These are phyloP conservation scores for Aureobasidium sp. DNA, from an alignment of 2,329 filamentous ascomycete species.

Conservation along the genomic window DNA sequence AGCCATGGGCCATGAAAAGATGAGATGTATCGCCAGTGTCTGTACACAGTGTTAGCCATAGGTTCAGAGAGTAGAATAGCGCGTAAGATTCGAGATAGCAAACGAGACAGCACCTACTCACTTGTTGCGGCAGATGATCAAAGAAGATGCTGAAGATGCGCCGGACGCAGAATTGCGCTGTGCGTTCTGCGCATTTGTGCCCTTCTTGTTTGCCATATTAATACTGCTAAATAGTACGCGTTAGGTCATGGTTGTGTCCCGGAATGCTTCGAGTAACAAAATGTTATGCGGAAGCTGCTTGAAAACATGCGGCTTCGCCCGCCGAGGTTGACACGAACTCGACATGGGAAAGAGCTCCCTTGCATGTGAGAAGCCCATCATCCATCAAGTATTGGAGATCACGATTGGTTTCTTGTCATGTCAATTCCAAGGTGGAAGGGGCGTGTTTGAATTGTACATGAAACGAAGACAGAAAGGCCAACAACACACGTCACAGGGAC, in stretches of 20 bases:
- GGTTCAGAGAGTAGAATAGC: neutral
- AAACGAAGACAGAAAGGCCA: neutral
- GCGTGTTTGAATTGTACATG: neutral
- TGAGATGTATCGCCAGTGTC: constrained; percentile 79
- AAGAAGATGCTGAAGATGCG: constrained; percentile 38
- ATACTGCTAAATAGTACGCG: neutral
- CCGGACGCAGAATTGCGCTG: constrained; percentile 16
- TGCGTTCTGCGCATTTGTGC: constrained; percentile 16
- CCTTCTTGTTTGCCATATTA: constrained; percentile 28
- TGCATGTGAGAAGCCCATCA: neutral
- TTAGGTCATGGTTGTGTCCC: neutral
- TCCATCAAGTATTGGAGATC: neutral
- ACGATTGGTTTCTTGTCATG: neutral
- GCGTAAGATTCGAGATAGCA: neutral
- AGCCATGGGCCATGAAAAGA: constrained; percentile 80
- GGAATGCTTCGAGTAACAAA: neutral
- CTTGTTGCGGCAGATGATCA: constrained; percentile 62
- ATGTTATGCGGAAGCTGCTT: neutral
- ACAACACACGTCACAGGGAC: constrained; percentile 1
- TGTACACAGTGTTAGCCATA: neutral
- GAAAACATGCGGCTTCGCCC: neutral
- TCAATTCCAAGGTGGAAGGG: neutral
- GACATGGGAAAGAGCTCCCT: neutral
- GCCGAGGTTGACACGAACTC: neutral
- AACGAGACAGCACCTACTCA: constrained; percentile 35